These are phyloP conservation scores for Colletotrichum melonis DNA, from an alignment of 2,329 filamentous ascomycete species.

Conservation along the genomic window DNA sequence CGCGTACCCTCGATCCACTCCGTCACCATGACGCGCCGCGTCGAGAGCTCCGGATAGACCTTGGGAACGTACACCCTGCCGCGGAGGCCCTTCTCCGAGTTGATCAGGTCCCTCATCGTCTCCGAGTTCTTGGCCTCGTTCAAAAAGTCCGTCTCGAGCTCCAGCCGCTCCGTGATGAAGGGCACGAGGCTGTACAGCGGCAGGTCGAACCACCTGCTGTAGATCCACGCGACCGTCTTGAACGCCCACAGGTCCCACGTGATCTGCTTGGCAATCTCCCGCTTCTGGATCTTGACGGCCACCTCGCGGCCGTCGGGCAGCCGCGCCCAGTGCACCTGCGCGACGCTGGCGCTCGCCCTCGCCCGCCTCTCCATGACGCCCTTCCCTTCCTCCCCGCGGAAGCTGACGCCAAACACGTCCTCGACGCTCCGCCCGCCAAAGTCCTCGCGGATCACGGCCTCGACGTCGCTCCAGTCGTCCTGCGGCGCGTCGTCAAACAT, in stretches of 20 bases:
- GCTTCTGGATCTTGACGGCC: slow-evolving; percentile 96
- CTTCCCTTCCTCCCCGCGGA: slow-evolving; percentile 76
- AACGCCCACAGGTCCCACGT: slow-evolving; percentile 97
- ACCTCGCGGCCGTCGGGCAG: slow-evolving; percentile 89
- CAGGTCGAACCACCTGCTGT: slow-evolving; percentile 91
- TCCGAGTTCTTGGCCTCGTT: slow-evolving; percentile 92
- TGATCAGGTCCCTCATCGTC: slow-evolving; percentile 82
- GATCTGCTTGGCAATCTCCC: slow-evolving; percentile 90
- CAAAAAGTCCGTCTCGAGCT: slow-evolving; percentile 93
- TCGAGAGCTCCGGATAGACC: slow-evolving; percentile 85
- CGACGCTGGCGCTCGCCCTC: slow-evolving; percentile 87
- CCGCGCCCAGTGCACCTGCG: slow-evolving; percentile 95
- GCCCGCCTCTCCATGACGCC: slow-evolving; percentile 71
- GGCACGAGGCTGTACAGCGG: slow-evolving; percentile 91
- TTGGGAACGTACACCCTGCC: slow-evolving; percentile 89
- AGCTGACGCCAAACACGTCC: slow-evolving; percentile 93
- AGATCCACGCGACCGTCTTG: slow-evolving; percentile 86
- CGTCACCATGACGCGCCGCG: slow-evolving; percentile 87
- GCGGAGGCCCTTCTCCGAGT: slow-evolving; percentile 78
- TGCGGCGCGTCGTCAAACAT: slow-evolving; percentile 99
- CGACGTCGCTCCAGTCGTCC: slow-evolving; percentile 87
- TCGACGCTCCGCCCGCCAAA: slow-evolving; percentile 86
- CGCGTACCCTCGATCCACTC: slow-evolving; percentile 98
- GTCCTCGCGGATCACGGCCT: slow-evolving; percentile 87
- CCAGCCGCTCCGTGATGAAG: slow-evolving; percentile 91